Evolutionary conservation across 805 yeast genomes (phyloP).

Genomic region (Barnettozyma californica): DNA sequence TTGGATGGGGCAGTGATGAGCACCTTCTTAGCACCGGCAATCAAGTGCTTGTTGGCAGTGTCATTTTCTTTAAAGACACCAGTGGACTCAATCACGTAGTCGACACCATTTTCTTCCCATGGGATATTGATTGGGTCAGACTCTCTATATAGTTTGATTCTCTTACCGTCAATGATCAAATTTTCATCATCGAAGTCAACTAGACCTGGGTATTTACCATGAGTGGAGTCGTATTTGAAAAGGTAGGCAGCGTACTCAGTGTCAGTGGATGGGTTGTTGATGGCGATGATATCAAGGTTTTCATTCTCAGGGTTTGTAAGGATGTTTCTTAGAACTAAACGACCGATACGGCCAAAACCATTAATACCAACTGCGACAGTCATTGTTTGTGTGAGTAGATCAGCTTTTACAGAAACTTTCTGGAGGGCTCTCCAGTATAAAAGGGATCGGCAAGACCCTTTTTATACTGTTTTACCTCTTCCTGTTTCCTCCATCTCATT

Average conservation of each 20-base stretch:
- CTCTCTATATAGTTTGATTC: conserved; percentile 68
- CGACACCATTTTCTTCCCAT: conserved; percentile 82
- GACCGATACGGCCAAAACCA: conserved; percentile 95
- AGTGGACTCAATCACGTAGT: conserved; percentile 86
- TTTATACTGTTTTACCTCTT: background rate
- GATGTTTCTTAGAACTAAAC: conserved; percentile 83
- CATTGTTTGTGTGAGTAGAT: conserved; percentile 8
- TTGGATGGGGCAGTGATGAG: conserved; percentile 90
- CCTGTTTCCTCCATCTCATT: background rate
- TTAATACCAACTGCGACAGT: conserved; percentile 61
- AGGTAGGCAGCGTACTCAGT: conserved; percentile 90
- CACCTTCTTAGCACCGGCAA: conserved; percentile 93
- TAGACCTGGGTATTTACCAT: conserved; percentile 77
- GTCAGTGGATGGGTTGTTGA: conserved; percentile 88
- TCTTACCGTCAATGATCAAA: conserved; percentile 64
- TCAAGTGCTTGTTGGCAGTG: conserved; percentile 79
- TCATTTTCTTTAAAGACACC: conserved; percentile 86
- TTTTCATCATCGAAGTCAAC: conserved; percentile 53
- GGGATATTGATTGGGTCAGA: conserved; percentile 83
- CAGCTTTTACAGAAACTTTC: background rate
- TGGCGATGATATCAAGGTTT: conserved; percentile 69
- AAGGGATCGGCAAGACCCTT: background rate
- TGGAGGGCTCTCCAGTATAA: background rate
- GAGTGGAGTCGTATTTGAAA: conserved; percentile 95
- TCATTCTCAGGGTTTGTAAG: conserved; percentile 37